A percentile compares a stretch with the other conserved stretches of the same genome.
Evolutionary conservation across 495 filamentous ascomycete genomes (phyloP).

Genomic region (Beverwykella pulmonaria): DNA sequence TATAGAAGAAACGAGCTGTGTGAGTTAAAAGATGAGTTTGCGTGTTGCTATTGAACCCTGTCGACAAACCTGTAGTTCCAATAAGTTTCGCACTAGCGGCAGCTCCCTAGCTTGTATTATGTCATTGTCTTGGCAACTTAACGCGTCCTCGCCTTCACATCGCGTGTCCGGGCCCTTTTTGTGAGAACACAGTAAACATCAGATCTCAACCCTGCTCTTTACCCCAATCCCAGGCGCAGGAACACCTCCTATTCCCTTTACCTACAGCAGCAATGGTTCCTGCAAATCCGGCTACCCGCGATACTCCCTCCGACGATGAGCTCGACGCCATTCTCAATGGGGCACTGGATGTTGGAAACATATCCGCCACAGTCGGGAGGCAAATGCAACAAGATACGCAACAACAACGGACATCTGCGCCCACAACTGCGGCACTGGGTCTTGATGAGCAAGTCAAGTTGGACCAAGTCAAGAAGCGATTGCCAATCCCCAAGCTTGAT

Average conservation of each 20-base stretch:
- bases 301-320: constrained; percentile 39
- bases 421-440: constrained; percentile 54
- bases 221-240: background rate
- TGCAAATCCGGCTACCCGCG: background rate
- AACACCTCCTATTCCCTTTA: background rate
- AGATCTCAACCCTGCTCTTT: background rate
- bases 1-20: background rate
- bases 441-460: constrained; percentile 87
- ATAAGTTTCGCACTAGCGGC: constrained; percentile 30
- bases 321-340: constrained; percentile 68
- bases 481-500: constrained; percentile 81
- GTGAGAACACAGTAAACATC: background rate
- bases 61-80: constrained; percentile 13
- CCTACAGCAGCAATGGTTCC: constrained; percentile 12
- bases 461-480: constrained; percentile 62
- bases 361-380: constrained; percentile 45
- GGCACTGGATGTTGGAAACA: constrained; percentile 54
- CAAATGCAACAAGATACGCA: constrained; percentile 18
- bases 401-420: constrained; percentile 29
- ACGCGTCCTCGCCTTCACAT: background rate
- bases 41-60: constrained; percentile 13
- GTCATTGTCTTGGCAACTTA: constrained; percentile 13
- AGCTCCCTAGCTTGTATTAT: constrained; percentile 24
- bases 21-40: constrained; percentile 1
- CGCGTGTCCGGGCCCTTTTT: background rate